Percentiles rank a stretch among this genome's conserved stretches.
phyloP scores from a whole-genome alignment of 257 asterid genomes.

The Solanum appendiculatum region DNA sequence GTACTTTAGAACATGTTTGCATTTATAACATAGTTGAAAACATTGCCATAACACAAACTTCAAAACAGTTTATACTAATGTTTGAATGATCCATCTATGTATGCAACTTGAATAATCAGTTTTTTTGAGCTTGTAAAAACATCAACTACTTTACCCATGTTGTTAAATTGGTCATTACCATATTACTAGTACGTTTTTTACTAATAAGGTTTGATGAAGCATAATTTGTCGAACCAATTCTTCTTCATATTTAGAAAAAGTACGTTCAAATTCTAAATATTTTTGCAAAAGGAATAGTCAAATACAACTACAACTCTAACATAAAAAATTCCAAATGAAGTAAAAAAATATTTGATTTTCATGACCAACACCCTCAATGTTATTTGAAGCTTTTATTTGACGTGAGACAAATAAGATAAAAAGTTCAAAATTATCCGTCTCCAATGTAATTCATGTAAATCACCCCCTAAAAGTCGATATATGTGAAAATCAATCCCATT shows the following conservation, averaged over 20 bases:
- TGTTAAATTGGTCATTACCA: not conserved
- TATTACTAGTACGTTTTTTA: too few relatives aligned
- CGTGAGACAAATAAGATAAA: not conserved
- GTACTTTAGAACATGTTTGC: not conserved
- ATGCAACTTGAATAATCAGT: not conserved
- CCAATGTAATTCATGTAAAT: too few relatives aligned
- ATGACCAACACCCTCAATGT: too few relatives aligned
- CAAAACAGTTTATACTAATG: not conserved
- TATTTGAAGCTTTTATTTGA: too few relatives aligned
- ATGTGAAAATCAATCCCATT: too few relatives aligned
- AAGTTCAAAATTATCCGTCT: not conserved
- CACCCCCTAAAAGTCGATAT: too few relatives aligned
- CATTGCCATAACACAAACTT: too few relatives aligned
- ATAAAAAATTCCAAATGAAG: not conserved
- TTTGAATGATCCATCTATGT: not conserved
- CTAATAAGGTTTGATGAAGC: not conserved
- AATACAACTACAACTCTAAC: too few relatives aligned
- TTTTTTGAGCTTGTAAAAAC: not conserved
- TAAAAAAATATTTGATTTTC: too few relatives aligned
- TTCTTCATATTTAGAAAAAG: not conserved
- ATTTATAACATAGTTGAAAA: too few relatives aligned
- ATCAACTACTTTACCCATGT: not conserved
- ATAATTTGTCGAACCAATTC: too few relatives aligned
- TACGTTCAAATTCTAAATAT: too few relatives aligned
- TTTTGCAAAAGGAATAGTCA: not conserved